Evolutionary conservation across 257 asterid genomes (phyloP).

Genomic region (Oldenlandia corymbosa): DNA sequence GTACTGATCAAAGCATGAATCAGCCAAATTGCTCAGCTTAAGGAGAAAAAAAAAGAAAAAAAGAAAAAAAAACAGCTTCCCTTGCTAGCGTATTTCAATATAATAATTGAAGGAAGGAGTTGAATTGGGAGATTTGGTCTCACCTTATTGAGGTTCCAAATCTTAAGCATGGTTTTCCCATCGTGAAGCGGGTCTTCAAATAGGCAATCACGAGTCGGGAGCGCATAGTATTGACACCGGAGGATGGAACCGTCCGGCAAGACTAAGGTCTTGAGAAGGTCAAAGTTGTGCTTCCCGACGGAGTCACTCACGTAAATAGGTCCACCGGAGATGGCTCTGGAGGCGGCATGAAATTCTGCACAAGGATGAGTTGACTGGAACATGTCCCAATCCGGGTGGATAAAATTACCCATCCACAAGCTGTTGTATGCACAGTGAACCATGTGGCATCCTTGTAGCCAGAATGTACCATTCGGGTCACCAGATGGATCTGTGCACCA

Average conservation of each 20-base stretch:
- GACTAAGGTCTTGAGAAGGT: constrained; percentile 58
- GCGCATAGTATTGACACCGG: constrained; percentile 70
- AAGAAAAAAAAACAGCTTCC: too few species aligned
- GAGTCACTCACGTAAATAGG: constrained; percentile 83
- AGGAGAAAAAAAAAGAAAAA: too few species aligned
- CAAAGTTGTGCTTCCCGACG: constrained; percentile 69
- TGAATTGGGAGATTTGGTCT: too few species aligned
- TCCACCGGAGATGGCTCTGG: constrained; percentile 97
- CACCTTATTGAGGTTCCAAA: constrained; percentile 90
- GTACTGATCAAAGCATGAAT: constrained; percentile 36
- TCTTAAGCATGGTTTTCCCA: constrained; percentile 84
- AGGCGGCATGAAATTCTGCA: constrained; percentile 88
- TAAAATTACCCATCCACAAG: constrained; percentile 92
- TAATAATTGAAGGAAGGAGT: too few species aligned
- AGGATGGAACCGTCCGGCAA: constrained; percentile 79
- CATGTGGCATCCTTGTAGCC: constrained; percentile 99
- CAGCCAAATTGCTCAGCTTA: too few species aligned
- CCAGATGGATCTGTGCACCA: constrained; percentile 98
- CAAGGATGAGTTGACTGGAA: constrained; percentile 95
- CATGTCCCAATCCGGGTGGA: constrained; percentile 99
- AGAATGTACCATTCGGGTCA: constrained; percentile 84
- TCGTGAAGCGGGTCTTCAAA: constrained; percentile 81
- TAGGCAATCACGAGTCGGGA: constrained; percentile 78
- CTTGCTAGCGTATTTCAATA: too few species aligned
- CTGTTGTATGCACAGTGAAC: constrained; percentile 97